Conservation (phyloP, 768 basidiomycete species). For the Hysterangium stoloniferum region DNA sequence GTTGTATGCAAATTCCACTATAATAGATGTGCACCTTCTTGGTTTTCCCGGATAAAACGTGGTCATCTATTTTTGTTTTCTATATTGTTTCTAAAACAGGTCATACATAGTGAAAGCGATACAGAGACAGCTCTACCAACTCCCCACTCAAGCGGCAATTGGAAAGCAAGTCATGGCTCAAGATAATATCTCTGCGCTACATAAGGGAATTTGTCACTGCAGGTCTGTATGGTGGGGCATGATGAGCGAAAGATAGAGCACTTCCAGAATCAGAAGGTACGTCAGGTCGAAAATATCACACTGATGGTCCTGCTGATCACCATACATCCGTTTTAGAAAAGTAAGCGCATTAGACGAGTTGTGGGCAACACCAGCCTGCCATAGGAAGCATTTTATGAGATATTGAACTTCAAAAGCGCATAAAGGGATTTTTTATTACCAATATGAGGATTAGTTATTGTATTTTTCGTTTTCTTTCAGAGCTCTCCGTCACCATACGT, state of each 20-base stretch:
- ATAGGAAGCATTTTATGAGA: conserved; percentile 92
- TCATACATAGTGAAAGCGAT: conserved; percentile 82
- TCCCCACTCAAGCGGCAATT: conserved; percentile 92
- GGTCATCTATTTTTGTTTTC: conserved; percentile 21
- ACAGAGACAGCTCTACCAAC: conserved; percentile 86
- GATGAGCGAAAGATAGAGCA: conserved; percentile 91
- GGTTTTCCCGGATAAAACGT: no score
- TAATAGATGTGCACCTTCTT: no score
- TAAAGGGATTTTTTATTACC: background rate
- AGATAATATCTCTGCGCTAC: conserved; percentile 77
- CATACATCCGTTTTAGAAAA: conserved; percentile 46
- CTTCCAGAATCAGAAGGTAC: conserved; percentile 43
- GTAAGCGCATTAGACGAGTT: conserved; percentile 81
- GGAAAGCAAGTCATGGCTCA: conserved; percentile 84
- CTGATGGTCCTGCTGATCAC: conserved; percentile 36
- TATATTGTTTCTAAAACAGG: background rate
- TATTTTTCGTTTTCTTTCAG: no score
- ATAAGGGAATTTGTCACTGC: conserved; percentile 93
- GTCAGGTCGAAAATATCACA: background rate
- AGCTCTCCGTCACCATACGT: conserved; percentile 89
- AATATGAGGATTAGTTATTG: background rate
- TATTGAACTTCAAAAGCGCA: conserved; percentile 55
- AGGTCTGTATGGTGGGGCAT: conserved; percentile 88
- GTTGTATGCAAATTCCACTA: no score
- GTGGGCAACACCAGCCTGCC: conserved; percentile 85